Evolutionary conservation across 257 asterid species (phyloP), one percentile per base, ranked within the genome.

Genomic region (Solanum peruvianum): DNA sequence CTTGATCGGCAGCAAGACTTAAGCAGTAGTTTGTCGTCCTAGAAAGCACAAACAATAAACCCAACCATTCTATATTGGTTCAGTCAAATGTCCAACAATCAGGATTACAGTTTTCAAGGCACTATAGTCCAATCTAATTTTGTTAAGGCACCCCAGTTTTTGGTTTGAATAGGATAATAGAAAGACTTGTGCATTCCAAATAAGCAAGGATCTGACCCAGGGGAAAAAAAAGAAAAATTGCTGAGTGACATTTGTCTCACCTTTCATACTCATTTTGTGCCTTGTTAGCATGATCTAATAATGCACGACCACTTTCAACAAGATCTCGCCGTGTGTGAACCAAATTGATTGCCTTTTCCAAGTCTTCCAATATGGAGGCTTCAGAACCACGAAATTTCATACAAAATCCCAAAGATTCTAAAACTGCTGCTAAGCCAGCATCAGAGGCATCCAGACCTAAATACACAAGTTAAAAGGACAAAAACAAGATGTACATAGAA

Each of bases 381-480:
- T 97, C 99, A 20, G 99, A 96, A 84, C 99, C 98, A 70, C 99
- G 95, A 73, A 94, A 98, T 91, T 96, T 97, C 91, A 96, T 90
- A 91, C 99, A 97, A 77, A 96, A 96, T 89, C 95, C 99, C 98
- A 97, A 91, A 82, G 99, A 93, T 91, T 97, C 99, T 39, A 97
- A 90, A 56, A 96, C 98, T 83, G 99, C 93, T 87, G 98, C 96
- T 93, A 97, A 91, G 88, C 98, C 98, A 85, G 97, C 90, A 93
- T 97, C 99, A 88, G 93, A 89, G 87, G 95, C 95, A 88, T 95
- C 98, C 84, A 91, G 89, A 87, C 99, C 99, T 97, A 85, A 89
- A 23, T 27, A 80, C 49, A 70, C 23, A 84, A 60, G 67, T 35
- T 76, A 76, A 25, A 35, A 85, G 84, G 82, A 44, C 87, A 86